Percentiles rank a stretch among this genome's conserved stretches.
phyloP scores from a whole-genome alignment of 495 filamentous ascomycete genomes.

The Aspergillus leporis region DNA sequence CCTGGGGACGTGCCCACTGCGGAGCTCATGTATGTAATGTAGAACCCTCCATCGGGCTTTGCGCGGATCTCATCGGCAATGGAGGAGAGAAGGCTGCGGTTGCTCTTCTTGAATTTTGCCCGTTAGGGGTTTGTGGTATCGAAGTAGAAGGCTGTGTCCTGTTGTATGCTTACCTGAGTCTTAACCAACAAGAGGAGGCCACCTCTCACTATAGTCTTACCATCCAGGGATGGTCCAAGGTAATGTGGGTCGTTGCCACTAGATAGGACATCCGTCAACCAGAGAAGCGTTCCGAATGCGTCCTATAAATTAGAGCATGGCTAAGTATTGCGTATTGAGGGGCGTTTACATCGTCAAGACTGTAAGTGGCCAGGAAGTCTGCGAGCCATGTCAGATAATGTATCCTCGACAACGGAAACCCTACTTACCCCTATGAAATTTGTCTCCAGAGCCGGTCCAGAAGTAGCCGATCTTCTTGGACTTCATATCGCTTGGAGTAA shows the following conservation, averaged over 20 bases:
- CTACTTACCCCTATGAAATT: slow-evolving; percentile 47
- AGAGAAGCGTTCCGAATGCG: slow-evolving; percentile 60
- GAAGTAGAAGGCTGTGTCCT: slow-evolving; percentile 65
- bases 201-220: slow-evolving; percentile 60
- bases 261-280: slow-evolving; percentile 58
- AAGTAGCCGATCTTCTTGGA: slow-evolving; percentile 70
- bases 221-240: slow-evolving; percentile 56
- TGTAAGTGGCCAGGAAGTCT: slow-evolving; percentile 62
- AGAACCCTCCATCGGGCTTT: slow-evolving; percentile 65
- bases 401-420: background rate
- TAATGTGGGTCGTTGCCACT: slow-evolving; percentile 65
- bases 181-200: slow-evolving; percentile 63
- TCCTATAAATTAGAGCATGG: slow-evolving; percentile 34
- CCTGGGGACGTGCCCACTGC: slow-evolving; percentile 59
- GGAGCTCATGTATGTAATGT: slow-evolving; percentile 60
- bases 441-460: slow-evolving; percentile 62
- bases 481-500: slow-evolving; percentile 53
- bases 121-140: slow-evolving; percentile 58
- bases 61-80: slow-evolving; percentile 65
- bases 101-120: slow-evolving; percentile 58
- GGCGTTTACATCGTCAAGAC: slow-evolving; percentile 54
- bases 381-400: background rate
- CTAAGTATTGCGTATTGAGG: background rate
- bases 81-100: slow-evolving; percentile 55
- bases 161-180: slow-evolving; percentile 38